A percentile compares a stretch with the other conserved stretches of the same genome.
Conservation (phyloP, 768 basidiomycete species). For the Xanthoconium purpureum region DNA sequence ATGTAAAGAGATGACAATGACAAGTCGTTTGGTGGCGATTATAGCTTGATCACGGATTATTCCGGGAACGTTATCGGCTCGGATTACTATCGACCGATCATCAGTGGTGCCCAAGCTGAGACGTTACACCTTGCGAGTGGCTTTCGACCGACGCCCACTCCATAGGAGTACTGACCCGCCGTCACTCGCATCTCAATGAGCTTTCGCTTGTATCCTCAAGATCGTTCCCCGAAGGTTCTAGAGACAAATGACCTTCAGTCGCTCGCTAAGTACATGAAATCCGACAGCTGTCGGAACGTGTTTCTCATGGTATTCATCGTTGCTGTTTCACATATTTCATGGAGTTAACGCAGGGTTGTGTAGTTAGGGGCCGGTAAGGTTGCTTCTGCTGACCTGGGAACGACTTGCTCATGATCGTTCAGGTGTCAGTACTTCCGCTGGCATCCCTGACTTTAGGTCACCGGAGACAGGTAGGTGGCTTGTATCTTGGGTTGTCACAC, state of each 20-base stretch:
- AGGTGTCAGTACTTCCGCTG: slow-evolving; percentile 78
- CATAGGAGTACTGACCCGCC: too few species aligned
- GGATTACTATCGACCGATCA: too few species aligned
- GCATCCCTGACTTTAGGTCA: slow-evolving; percentile 88
- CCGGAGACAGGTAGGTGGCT: slow-evolving; percentile 67
- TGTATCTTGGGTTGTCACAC: background rate
- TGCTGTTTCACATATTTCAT: background rate
- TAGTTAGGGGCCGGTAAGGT: slow-evolving; percentile 67
- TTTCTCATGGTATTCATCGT: slow-evolving; percentile 60
- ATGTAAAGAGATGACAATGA: too few species aligned
- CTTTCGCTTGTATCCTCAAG: background rate
- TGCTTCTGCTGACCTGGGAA: background rate
- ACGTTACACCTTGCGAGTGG: too few species aligned
- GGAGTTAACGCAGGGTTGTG: background rate
- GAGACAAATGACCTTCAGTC: slow-evolving; percentile 39
- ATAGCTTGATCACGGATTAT: too few species aligned
- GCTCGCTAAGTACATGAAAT: slow-evolving; percentile 67
- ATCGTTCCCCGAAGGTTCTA: slow-evolving; percentile 21
- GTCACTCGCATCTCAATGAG: slow-evolving; percentile 12
- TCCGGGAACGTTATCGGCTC: too few species aligned
- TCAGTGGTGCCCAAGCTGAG: too few species aligned
- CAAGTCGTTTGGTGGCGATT: too few species aligned
- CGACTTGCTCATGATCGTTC: slow-evolving; percentile 2
- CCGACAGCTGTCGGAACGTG: slow-evolving; percentile 62
- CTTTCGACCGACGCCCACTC: background rate